Conservation (phyloP, 805 yeast species). For the Ogataea siamensis region DNA sequence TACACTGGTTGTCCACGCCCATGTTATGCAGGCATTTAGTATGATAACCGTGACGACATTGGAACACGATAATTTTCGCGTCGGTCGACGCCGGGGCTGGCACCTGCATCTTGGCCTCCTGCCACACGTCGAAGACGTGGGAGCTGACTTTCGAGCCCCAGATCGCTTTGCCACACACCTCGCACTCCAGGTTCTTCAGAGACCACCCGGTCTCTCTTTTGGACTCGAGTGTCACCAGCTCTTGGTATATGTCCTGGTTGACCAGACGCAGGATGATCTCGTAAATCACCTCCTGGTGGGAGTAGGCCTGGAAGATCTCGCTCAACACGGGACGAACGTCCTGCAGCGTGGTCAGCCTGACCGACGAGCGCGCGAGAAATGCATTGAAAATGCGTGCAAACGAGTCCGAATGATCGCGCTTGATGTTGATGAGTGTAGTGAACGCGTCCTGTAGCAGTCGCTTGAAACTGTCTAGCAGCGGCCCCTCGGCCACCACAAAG, state of each 20-base stretch:
- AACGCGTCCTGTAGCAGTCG: conserved; percentile 42
- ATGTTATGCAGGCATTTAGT: conserved; percentile 51
- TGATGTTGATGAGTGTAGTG: conserved; percentile 37
- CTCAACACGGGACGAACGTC: conserved; percentile 58
- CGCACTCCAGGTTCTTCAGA: conserved; percentile 53
- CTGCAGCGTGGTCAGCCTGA: conserved; percentile 50
- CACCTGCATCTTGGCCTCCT: conserved; percentile 32
- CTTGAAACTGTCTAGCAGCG: conserved; percentile 34
- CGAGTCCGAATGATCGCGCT: conserved; percentile 34
- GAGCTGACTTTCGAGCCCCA: conserved; percentile 66
- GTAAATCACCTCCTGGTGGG: conserved; percentile 59
- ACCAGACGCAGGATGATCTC: conserved; percentile 50
- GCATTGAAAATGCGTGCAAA: conserved; percentile 54
- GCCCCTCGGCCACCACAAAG: conserved; percentile 30
- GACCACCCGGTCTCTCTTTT: conserved; percentile 64
- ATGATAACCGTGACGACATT: conserved; percentile 69
- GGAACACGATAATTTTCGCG: conserved; percentile 49
- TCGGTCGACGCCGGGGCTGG: conserved; percentile 14
- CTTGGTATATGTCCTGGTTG: conserved; percentile 52
- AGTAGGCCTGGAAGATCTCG: conserved; percentile 63
- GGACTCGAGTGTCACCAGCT: conserved; percentile 41
- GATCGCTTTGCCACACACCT: conserved; percentile 68
- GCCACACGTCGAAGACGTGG: conserved; percentile 57
- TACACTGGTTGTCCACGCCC: conserved; percentile 39
- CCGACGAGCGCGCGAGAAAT: conserved; percentile 50